These are phyloP conservation scores for Aspergillus pseudoglaucus DNA, from an alignment of 2,329 filamentous ascomycete genomes.

Conservation along the genomic window DNA sequence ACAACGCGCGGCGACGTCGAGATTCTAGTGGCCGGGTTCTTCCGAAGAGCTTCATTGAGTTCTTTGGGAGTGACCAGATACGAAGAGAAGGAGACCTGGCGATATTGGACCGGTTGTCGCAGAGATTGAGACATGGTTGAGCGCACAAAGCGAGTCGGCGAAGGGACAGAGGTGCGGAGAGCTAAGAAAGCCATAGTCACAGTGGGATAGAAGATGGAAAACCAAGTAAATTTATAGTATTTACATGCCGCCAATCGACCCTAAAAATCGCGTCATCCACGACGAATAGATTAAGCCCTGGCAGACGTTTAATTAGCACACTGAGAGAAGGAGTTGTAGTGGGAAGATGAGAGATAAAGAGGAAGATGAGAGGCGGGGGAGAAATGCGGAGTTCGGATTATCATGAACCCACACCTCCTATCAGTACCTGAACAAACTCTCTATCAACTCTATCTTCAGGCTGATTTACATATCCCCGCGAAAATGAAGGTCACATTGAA, in stretches of 20 bases:
- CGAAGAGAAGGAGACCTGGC: conserved; percentile 57
- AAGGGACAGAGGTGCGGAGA: conserved; percentile 23
- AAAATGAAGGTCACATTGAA: conserved; percentile 92
- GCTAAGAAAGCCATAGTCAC: conserved; percentile 30
- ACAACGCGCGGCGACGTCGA: conserved; percentile 78
- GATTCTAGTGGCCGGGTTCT: conserved; percentile 71
- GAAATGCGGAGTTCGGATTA: conserved; percentile 12
- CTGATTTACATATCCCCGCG: not conserved
- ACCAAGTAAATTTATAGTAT: not conserved
- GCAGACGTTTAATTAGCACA: not conserved
- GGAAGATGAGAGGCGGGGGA: conserved; percentile 5
- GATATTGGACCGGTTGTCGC: conserved; percentile 34
- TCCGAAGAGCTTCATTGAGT: conserved; percentile 72
- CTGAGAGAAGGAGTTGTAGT: not conserved
- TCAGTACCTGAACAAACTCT: not conserved
- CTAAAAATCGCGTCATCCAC: conserved; percentile 1
- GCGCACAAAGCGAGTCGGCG: conserved; percentile 18
- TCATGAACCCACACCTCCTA: not conserved
- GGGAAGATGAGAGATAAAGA: conserved; percentile 5
- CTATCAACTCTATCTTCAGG: too few relatives aligned
- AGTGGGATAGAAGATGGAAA: not conserved
- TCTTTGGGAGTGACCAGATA: conserved; percentile 84
- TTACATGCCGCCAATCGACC: conserved; percentile 1
- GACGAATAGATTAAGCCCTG: not conserved
- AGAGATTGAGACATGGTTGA: conserved; percentile 21